A percentile compares a stretch with the other conserved stretches of the same genome.
phyloP scores from a whole-genome alignment of 805 yeast species.

The Lipomyces spencermartinsiae region DNA sequence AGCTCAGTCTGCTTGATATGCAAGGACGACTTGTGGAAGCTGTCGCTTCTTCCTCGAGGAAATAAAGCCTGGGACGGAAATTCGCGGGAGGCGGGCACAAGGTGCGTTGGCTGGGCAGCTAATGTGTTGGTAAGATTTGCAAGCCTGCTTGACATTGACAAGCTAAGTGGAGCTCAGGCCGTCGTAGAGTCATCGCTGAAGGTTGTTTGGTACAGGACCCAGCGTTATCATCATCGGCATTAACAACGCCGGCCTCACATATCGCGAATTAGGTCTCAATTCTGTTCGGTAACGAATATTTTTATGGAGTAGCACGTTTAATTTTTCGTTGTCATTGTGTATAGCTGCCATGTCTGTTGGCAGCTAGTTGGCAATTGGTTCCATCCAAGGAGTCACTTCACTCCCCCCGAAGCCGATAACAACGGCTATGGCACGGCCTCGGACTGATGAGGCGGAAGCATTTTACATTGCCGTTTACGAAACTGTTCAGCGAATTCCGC shows the following conservation, averaged over 20 bases:
- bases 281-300: neutral
- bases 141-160: neutral
- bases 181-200: neutral
- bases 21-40: neutral
- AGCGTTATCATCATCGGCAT: too few species aligned
- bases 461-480: conserved; percentile 69
- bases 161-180: neutral
- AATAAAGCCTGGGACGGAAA: neutral
- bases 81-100: neutral
- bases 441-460: conserved; percentile 55
- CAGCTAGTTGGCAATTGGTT: neutral
- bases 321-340: too few species aligned
- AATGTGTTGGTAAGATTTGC: conserved; percentile 2
- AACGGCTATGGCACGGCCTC: neutral
- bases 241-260: too few species aligned
- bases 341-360: neutral
- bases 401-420: too few species aligned
- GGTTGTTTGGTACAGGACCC: too few species aligned
- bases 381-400: too few species aligned
- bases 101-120: conserved; percentile 5
- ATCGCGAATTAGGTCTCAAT: too few species aligned
- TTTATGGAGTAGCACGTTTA: neutral
- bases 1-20: neutral
- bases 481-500: conserved; percentile 60
- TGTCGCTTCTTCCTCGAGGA: neutral